A percentile compares a stretch with the other conserved stretches of the same genome.
Evolutionary conservation across 2,329 filamentous ascomycete genomes (phyloP).

Genomic region (Scedosporium boydii): DNA sequence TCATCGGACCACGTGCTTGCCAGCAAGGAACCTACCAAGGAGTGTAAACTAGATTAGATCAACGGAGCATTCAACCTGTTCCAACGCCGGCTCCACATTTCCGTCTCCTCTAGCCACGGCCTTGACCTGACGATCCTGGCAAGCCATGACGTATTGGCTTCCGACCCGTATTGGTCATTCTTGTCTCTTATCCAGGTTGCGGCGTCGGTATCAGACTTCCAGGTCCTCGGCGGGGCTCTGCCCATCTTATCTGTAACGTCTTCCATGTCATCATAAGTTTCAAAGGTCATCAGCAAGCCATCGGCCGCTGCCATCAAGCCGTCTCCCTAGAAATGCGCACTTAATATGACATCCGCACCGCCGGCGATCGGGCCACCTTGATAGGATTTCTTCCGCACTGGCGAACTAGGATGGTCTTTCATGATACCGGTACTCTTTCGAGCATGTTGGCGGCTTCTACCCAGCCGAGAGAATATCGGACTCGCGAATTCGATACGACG

Average conservation of each 20-base stretch:
- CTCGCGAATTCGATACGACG: neutral
- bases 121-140: neutral
- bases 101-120: neutral
- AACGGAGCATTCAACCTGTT: too few relatives aligned
- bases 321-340: slow-evolving; percentile 9
- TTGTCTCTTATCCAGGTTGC: neutral
- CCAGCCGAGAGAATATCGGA: slow-evolving; percentile 7
- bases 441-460: slow-evolving; percentile 11
- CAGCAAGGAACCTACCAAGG: too few relatives aligned
- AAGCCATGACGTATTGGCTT: neutral
- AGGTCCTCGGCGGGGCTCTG: slow-evolving; percentile 1
- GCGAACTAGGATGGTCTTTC: slow-evolving; percentile 4
- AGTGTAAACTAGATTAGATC: too few relatives aligned
- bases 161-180: slow-evolving; percentile 8
- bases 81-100: neutral
- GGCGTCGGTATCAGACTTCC: slow-evolving; percentile 8
- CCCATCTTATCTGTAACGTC: slow-evolving; percentile 6
- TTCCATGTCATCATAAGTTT: slow-evolving; percentile 10
- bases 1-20: too few relatives aligned
- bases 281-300: slow-evolving; percentile 9
- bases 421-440: slow-evolving; percentile 8
- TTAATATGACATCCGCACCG: slow-evolving; percentile 9
- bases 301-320: slow-evolving; percentile 6
- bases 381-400: slow-evolving; percentile 3
- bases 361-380: slow-evolving; percentile 10